These are phyloP conservation scores for Dendrothele bispora DNA, from an alignment of 768 basidiomycete genomes.

Conservation along the genomic window DNA sequence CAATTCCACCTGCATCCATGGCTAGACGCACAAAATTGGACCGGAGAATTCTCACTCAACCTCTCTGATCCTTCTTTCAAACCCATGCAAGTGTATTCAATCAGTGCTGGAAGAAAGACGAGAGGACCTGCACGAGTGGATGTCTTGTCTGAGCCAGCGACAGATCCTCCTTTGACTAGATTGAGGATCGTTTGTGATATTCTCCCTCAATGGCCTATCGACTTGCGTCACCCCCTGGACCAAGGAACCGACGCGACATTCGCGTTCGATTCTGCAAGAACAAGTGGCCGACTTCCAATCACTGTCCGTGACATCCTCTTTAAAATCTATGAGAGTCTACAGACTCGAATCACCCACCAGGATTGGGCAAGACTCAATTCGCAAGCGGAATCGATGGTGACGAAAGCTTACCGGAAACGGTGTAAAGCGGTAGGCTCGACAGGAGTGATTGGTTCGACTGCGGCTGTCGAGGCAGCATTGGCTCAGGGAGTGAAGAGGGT, in stretches of 20 bases:
- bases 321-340: conserved; percentile 48
- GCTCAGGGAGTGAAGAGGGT: conserved; percentile 60
- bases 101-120: no score
- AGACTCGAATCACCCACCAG: conserved; percentile 38
- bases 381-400: conserved; percentile 29
- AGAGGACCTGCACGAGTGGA: conserved; percentile 34
- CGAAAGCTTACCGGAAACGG: conserved; percentile 37
- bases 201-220: conserved; percentile 63
- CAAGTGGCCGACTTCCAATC: conserved; percentile 38
- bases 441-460: no score
- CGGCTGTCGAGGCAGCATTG: conserved; percentile 23
- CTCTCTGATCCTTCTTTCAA: conserved; percentile 46
- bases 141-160: conserved; percentile 52
- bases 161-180: conserved; percentile 50
- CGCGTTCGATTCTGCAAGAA: conserved; percentile 16
- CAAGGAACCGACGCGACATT: conserved; percentile 13
- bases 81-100: conserved; percentile 41
- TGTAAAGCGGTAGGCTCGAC: conserved; percentile 31
- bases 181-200: conserved; percentile 59
- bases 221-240: conserved; percentile 48
- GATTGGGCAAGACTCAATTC: conserved; percentile 36
- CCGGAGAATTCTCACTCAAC: conserved; percentile 53
- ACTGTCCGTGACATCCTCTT: conserved; percentile 59
- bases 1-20: conserved; percentile 43
- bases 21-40: conserved; percentile 50